These are phyloP conservation scores for Periconia sp. DNA, from an alignment of 2,329 filamentous ascomycete genomes.

Conservation along the genomic window DNA sequence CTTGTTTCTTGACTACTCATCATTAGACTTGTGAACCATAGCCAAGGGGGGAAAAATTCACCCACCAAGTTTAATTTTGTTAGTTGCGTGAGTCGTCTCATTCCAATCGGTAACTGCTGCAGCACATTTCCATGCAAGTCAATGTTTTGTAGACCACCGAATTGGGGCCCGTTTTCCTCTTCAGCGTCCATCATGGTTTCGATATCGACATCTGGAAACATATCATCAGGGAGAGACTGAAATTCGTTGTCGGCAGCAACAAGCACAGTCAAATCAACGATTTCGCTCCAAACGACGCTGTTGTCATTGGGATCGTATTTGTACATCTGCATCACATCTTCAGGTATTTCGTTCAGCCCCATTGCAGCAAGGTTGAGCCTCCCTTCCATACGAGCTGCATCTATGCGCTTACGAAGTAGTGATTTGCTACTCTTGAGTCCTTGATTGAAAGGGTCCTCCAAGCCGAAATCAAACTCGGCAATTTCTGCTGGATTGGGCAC, in stretches of 20 bases:
- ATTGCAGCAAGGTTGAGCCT: slow-evolving; percentile 87
- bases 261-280: slow-evolving; percentile 81
- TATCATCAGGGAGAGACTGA: slow-evolving; percentile 67
- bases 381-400: slow-evolving; percentile 73
- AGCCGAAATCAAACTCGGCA: slow-evolving; percentile 58
- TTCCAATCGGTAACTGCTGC: slow-evolving; percentile 69
- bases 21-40: not conserved
- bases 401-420: slow-evolving; percentile 72
- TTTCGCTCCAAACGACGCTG: slow-evolving; percentile 80
- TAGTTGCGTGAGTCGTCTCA: slow-evolving; percentile 72
- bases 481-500: slow-evolving; percentile 24
- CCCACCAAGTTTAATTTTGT: slow-evolving; percentile 80
- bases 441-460: slow-evolving; percentile 72
- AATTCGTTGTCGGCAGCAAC: slow-evolving; percentile 90
- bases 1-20: slow-evolving; percentile 71
- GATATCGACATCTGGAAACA: slow-evolving; percentile 72
- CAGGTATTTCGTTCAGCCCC: slow-evolving; percentile 75
- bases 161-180: slow-evolving; percentile 68
- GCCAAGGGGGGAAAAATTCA: not conserved
- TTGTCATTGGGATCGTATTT: slow-evolving; percentile 67
- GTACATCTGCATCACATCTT: slow-evolving; percentile 89
- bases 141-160: slow-evolving; percentile 76
- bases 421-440: slow-evolving; percentile 62
- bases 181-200: slow-evolving; percentile 64
- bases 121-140: slow-evolving; percentile 87